Percentiles rank a stretch among this genome's conserved stretches.
These are phyloP conservation scores for Oryza coarctata DNA, from an alignment of 176 grass and related monocot species.

Conservation along the genomic window DNA sequence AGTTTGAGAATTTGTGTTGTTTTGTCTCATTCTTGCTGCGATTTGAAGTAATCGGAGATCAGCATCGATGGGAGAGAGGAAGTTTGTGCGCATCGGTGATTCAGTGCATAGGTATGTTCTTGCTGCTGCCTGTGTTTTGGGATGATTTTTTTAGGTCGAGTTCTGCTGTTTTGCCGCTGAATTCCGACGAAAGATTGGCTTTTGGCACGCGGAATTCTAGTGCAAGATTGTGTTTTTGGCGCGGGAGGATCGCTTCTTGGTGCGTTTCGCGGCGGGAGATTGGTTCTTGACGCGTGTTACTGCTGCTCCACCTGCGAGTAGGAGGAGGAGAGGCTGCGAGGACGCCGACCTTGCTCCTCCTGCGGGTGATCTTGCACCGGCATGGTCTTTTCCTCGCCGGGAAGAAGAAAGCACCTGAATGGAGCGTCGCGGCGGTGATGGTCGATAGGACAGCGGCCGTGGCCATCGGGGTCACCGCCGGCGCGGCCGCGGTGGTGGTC, in stretches of 20 bases:
- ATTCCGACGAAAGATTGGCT: background rate
- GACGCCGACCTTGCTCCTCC: background rate
- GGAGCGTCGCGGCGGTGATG: conserved; percentile 36
- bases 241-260: background rate
- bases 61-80: background rate
- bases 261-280: background rate
- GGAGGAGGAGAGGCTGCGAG: background rate
- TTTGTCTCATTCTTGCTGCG: background rate
- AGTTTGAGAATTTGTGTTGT: background rate
- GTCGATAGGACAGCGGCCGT: conserved; percentile 8
- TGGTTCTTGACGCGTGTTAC: background rate
- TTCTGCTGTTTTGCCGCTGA: background rate
- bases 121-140: background rate
- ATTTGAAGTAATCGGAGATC: background rate
- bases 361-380: background rate
- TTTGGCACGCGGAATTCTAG: background rate
- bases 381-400: conserved; percentile 43
- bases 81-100: background rate
- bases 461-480: conserved; percentile 50
- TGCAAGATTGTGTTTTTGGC: background rate
- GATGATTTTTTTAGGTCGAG: background rate
- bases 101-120: conserved; percentile 26
- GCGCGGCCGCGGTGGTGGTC: conserved; percentile 40
- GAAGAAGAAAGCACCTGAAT: background rate
- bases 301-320: background rate